Conservation (phyloP, 2,329 filamentous ascomycete species). For the Epichloe sibirici region DNA sequence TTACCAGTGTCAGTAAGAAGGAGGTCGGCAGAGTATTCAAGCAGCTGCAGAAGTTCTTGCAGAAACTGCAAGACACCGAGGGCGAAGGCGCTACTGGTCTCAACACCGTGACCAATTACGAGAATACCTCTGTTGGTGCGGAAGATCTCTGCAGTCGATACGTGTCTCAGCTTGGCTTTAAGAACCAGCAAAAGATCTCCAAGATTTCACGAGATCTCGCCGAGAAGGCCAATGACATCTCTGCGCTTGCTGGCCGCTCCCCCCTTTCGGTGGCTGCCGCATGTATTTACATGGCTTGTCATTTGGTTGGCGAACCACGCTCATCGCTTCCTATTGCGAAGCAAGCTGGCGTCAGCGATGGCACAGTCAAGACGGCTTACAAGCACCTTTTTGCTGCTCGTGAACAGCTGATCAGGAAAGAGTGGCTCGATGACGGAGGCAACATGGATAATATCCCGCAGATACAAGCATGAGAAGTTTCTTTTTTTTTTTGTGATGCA, state of each 20-base stretch:
- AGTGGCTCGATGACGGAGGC: constrained; percentile 63
- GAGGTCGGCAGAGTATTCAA: constrained; percentile 97
- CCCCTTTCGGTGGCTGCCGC: constrained; percentile 89
- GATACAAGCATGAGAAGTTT: constrained; percentile 18
- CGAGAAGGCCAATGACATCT: constrained; percentile 61
- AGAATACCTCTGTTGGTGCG: constrained; percentile 66
- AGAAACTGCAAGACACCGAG: constrained; percentile 52
- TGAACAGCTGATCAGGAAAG: constrained; percentile 60
- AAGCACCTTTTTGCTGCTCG: constrained; percentile 69
- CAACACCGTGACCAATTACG: constrained; percentile 56
- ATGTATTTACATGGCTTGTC: constrained; percentile 91
- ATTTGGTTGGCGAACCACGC: constrained; percentile 69
- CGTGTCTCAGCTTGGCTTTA: constrained; percentile 68
- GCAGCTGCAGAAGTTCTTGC: constrained; percentile 75
- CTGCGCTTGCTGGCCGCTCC: constrained; percentile 80
- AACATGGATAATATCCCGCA: constrained; percentile 58
- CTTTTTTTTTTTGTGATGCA: background rate
- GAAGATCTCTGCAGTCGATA: constrained; percentile 80
- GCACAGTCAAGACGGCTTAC: constrained; percentile 93
- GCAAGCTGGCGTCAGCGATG: constrained; percentile 85
- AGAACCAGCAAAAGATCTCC: constrained; percentile 60
- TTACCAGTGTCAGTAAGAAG: constrained; percentile 92
- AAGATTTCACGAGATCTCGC: constrained; percentile 72
- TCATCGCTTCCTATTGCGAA: constrained; percentile 75
- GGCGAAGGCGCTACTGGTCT: constrained; percentile 33